Conservation (phyloP, 768 basidiomycete species). For the Hypsizygus marmoreus region DNA sequence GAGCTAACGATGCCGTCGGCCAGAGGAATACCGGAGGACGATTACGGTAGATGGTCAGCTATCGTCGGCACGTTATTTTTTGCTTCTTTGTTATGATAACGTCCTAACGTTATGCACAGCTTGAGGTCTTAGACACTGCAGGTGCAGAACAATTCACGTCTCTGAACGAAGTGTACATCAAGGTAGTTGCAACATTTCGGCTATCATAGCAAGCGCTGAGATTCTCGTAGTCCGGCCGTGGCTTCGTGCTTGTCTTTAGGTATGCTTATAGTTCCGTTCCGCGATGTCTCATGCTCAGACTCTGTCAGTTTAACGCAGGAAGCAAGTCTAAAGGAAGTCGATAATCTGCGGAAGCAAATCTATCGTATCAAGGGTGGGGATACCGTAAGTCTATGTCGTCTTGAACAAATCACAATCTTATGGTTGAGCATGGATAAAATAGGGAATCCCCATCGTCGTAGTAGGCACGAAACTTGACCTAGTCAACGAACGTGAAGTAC, state of each 20-base stretch:
- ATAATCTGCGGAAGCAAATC: conserved; percentile 79
- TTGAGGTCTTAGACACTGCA: conserved; percentile 82
- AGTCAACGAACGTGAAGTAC: conserved; percentile 78
- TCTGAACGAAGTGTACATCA: conserved; percentile 80
- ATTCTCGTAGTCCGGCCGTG: conserved; percentile 58
- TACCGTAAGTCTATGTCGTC: conserved; percentile 40
- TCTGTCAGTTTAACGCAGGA: conserved; percentile 73
- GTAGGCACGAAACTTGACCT: conserved; percentile 88
- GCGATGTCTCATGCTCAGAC: conserved; percentile 9
- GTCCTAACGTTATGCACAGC: conserved; percentile 52
- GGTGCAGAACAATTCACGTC: conserved; percentile 86
- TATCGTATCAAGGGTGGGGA: conserved; percentile 76
- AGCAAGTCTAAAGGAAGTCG: conserved; percentile 77
- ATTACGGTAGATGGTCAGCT: conserved; percentile 67
- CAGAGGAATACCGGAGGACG: conserved; percentile 73
- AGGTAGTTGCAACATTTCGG: conserved; percentile 42
- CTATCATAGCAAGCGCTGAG: conserved; percentile 1
- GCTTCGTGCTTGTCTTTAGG: conserved; percentile 87
- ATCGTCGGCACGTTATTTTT: conserved; percentile 50
- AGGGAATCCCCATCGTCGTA: conserved; percentile 79
- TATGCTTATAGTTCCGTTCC: conserved; percentile 21
- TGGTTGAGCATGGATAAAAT: no score
- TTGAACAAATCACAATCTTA: conserved; percentile 6
- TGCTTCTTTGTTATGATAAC: conserved; percentile 7
- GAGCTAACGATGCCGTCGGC: conserved; percentile 14